Conservation (phyloP, 805 yeast species). For the Starmerella vaccinii region DNA sequence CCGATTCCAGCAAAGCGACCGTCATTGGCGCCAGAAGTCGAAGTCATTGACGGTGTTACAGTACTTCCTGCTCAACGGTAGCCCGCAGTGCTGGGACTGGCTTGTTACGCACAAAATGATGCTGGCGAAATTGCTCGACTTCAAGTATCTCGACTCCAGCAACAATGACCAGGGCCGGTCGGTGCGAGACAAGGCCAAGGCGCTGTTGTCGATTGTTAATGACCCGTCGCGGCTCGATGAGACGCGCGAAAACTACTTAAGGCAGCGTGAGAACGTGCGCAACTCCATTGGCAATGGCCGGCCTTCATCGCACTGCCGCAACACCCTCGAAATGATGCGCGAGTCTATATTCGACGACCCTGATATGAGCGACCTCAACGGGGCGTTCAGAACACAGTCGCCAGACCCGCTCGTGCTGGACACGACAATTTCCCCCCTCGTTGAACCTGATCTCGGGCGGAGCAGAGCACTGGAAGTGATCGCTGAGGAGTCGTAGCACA, state of each 20-base stretch:
- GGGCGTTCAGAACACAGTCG: slow-evolving; percentile 7
- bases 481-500: slow-evolving; percentile 10
- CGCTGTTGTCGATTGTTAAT: slow-evolving; percentile 24
- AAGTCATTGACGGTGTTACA: slow-evolving; percentile 25
- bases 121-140: slow-evolving; percentile 12
- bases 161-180: slow-evolving; percentile 30
- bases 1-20: slow-evolving; percentile 19
- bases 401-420: background rate
- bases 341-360: slow-evolving; percentile 21
- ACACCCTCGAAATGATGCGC: slow-evolving; percentile 24
- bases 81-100: slow-evolving; percentile 22
- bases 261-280: slow-evolving; percentile 28
- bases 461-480: slow-evolving; percentile 10
- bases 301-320: slow-evolving; percentile 22
- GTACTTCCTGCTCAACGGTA: slow-evolving; percentile 24
- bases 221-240: slow-evolving; percentile 26
- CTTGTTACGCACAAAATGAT: slow-evolving; percentile 10
- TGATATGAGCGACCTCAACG: slow-evolving; percentile 10
- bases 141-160: slow-evolving; percentile 19
- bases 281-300: slow-evolving; percentile 24
- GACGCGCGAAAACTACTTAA: slow-evolving; percentile 26
- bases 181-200: slow-evolving; percentile 28
- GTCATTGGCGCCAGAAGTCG: slow-evolving; percentile 27
- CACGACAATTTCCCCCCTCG: background rate
- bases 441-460: background rate